A percentile compares a stretch with the other conserved stretches of the same genome.
phyloP scores from a whole-genome alignment of 495 filamentous ascomycete genomes.

The Pseudoneurospora amorphoporcata region DNA sequence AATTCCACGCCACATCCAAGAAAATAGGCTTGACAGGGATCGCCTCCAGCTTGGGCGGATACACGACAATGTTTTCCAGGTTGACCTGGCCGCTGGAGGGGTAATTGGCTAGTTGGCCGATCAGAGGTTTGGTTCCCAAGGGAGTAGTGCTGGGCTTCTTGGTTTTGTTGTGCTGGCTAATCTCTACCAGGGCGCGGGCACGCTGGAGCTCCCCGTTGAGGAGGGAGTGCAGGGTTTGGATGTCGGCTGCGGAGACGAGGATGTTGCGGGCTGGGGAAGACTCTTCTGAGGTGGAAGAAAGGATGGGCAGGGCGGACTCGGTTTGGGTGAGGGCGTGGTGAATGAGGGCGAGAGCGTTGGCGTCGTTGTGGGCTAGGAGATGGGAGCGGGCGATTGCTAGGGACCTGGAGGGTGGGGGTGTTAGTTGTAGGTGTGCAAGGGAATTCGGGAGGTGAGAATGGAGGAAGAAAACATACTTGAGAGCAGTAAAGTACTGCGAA shows the following conservation, averaged over 20 bases:
- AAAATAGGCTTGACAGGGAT: slow-evolving; percentile 94
- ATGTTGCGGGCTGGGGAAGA: slow-evolving; percentile 32
- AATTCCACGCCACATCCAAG: slow-evolving; percentile 96
- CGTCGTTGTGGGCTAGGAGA: slow-evolving; percentile 56
- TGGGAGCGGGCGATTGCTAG: slow-evolving; percentile 81
- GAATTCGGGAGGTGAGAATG: neutral
- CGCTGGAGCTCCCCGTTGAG: slow-evolving; percentile 61
- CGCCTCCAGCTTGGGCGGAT: slow-evolving; percentile 71
- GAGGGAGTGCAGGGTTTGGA: slow-evolving; percentile 44
- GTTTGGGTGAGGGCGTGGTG: slow-evolving; percentile 54
- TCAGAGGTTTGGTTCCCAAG: slow-evolving; percentile 37
- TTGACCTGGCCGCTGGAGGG: slow-evolving; percentile 50
- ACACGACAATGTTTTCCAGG: slow-evolving; percentile 70
- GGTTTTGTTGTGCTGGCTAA: slow-evolving; percentile 48
- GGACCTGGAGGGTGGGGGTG: slow-evolving; percentile 44
- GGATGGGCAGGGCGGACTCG: slow-evolving; percentile 26
- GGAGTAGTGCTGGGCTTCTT: slow-evolving; percentile 13
- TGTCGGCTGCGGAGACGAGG: slow-evolving; percentile 49
- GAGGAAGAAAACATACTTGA: slow-evolving; percentile 49
- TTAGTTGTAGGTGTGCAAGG: slow-evolving; percentile 1
- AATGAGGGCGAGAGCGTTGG: slow-evolving; percentile 77
- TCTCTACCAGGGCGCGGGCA: slow-evolving; percentile 71
- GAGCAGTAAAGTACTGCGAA: slow-evolving; percentile 72
- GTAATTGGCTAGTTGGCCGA: slow-evolving; percentile 67
- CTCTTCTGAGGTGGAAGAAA: slow-evolving; percentile 24